These are phyloP conservation scores for Globisporangium cystogenes DNA, from an alignment of 352 stramenopile genomes.

Conservation along the genomic window DNA sequence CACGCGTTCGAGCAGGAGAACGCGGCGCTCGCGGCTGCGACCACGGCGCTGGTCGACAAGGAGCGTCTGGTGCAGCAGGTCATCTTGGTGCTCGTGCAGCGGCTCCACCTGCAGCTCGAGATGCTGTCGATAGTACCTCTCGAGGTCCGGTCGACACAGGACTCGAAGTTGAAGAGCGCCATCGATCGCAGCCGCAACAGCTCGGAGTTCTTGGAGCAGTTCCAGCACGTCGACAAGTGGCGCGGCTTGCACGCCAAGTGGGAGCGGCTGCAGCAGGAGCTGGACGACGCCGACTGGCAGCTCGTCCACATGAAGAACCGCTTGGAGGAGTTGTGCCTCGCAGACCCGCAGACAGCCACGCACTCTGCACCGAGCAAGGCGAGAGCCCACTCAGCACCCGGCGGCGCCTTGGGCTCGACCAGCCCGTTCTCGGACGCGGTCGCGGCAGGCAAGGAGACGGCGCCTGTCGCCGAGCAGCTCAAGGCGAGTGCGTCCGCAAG, in stretches of 20 bases:
- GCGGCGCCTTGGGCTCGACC: slow-evolving; percentile 2
- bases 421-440: slow-evolving; percentile 72
- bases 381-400: neutral
- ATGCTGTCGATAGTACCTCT: slow-evolving; percentile 31
- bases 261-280: slow-evolving; percentile 31
- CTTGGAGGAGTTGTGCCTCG: slow-evolving; percentile 43
- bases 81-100: slow-evolving; percentile 35
- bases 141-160: neutral
- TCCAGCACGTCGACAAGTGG: slow-evolving; percentile 29
- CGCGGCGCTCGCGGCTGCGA: neutral
- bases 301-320: slow-evolving; percentile 48
- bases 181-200: neutral
- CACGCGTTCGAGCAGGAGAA: slow-evolving; percentile 16
- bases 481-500: slow-evolving; percentile 23
- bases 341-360: slow-evolving; percentile 7
- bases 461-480: slow-evolving; percentile 48
- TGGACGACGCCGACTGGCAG: slow-evolving; percentile 64
- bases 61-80: slow-evolving; percentile 39
- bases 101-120: slow-evolving; percentile 37
- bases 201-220: slow-evolving; percentile 19
- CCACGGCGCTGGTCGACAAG: slow-evolving; percentile 25
- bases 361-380: neutral
- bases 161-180: neutral
- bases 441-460: slow-evolving; percentile 47
- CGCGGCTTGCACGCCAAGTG: slow-evolving; percentile 36